Conservation (phyloP, 2,329 filamentous ascomycete genomes). For the Cercospora sp. region DNA sequence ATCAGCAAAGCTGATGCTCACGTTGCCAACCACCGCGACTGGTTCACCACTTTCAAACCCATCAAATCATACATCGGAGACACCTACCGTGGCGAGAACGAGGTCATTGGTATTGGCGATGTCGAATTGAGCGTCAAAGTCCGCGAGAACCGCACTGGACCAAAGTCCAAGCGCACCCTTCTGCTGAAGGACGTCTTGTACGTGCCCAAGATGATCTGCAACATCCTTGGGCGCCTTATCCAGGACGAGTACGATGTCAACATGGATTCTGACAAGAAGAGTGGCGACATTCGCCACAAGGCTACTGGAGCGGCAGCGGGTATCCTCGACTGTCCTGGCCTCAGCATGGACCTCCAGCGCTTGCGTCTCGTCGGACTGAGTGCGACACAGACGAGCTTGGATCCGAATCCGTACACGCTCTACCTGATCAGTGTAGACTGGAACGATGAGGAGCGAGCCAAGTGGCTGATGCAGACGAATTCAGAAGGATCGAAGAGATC, state of each 20-base stretch:
- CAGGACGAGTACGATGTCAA: background rate
- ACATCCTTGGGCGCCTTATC: conserved; percentile 16
- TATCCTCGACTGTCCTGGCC: background rate
- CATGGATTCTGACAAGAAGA: too few species aligned
- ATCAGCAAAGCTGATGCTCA: conserved; percentile 24
- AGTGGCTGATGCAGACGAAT: background rate
- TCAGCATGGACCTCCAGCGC: background rate
- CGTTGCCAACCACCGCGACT: conserved; percentile 29
- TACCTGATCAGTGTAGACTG: background rate
- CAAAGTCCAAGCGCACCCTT: background rate
- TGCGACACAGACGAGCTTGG: background rate
- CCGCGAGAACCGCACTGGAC: background rate
- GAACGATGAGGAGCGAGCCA: background rate
- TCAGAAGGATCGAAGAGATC: too few species aligned
- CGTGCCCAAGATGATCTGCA: conserved; percentile 18
- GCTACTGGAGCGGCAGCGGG: background rate
- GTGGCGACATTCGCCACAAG: background rate
- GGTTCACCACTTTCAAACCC: conserved; percentile 22
- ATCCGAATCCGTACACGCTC: background rate
- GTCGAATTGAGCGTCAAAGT: conserved; percentile 15
- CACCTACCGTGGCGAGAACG: background rate
- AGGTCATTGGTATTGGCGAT: conserved; percentile 13
- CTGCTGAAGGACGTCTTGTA: conserved; percentile 20
- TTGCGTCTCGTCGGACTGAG: background rate
- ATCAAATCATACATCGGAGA: background rate